These are phyloP conservation scores for Aspergillus bridgeri DNA, from an alignment of 495 filamentous ascomycete genomes.

Conservation along the genomic window DNA sequence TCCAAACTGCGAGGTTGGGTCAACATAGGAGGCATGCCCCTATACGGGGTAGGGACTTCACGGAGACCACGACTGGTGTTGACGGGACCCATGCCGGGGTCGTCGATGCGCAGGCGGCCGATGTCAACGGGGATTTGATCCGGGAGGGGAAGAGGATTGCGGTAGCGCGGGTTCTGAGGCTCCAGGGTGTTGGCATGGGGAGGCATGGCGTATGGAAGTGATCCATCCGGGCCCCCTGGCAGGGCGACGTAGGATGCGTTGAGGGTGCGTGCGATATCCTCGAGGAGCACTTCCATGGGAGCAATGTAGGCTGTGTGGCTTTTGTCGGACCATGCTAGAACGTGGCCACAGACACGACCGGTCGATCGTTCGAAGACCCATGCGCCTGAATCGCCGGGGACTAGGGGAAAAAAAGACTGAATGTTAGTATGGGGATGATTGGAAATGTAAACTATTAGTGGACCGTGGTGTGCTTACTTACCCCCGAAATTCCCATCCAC, in stretches of 20 bases:
- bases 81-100: constrained; percentile 17
- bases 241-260: constrained; percentile 41
- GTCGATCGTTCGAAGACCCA: constrained; percentile 84
- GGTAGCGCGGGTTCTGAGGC: constrained; percentile 20
- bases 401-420: constrained; percentile 31
- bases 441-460: not conserved
- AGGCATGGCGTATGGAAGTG: constrained; percentile 28
- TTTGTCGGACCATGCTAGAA: constrained; percentile 77
- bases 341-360: constrained; percentile 83
- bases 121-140: constrained; percentile 39
- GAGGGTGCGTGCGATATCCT: constrained; percentile 77
- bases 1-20: constrained; percentile 38
- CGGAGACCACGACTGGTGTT: constrained; percentile 19
- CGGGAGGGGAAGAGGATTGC: constrained; percentile 17
- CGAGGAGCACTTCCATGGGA: constrained; percentile 86
- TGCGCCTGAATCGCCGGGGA: constrained; percentile 87
- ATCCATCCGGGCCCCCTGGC: constrained; percentile 32
- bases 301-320: constrained; percentile 81
- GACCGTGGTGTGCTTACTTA: constrained; percentile 32
- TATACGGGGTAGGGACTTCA: constrained; percentile 22
- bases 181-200: constrained; percentile 9
- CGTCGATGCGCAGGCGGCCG: constrained; percentile 23
- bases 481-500: constrained; percentile 68
- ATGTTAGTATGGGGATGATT: not conserved
- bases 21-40: constrained; percentile 32